A percentile compares a stretch with the other conserved stretches of the same genome.
Evolutionary conservation across 225 moss, liverwort and hornwort genomes (phyloP).

Genomic region (Thuidium tamariscinum): DNA sequence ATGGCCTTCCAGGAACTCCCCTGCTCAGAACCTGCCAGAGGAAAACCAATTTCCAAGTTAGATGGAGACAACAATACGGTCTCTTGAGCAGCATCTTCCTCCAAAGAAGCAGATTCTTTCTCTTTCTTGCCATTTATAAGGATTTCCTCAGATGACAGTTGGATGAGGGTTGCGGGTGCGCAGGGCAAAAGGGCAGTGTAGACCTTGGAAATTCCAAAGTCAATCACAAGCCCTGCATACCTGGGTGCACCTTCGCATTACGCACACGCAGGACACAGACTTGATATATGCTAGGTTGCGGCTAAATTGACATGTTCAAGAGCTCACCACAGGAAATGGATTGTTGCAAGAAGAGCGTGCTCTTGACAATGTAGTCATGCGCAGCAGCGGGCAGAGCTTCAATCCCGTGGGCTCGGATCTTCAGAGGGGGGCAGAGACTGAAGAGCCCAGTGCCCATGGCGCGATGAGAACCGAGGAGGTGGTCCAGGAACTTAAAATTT

Average conservation of each 20-base stretch:
- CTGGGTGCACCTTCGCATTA: neutral
- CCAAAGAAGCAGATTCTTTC: neutral
- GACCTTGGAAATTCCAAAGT: neutral
- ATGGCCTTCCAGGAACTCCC: conserved; percentile 21
- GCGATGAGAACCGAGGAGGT: conserved; percentile 13
- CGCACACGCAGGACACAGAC: too few species aligned
- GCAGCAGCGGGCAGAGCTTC: conserved; percentile 3
- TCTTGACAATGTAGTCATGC: conserved; percentile 8
- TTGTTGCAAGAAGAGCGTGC: conserved; percentile 16
- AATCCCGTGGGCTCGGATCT: conserved; percentile 24
- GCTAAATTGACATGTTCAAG: neutral
- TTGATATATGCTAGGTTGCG: neutral
- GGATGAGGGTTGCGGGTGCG: neutral
- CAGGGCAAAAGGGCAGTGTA: neutral
- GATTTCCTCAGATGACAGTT: neutral
- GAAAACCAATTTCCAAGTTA: neutral
- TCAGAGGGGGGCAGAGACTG: conserved; percentile 13
- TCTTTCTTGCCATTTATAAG: neutral
- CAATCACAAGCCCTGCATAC: neutral
- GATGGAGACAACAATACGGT: neutral
- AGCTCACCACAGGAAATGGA: conserved; percentile 24
- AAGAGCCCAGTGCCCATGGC: conserved; percentile 14
- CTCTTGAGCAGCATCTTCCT: neutral
- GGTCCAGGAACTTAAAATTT: conserved; percentile 3
- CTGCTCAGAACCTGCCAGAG: conserved; percentile 18